Conservation (phyloP, 495 filamentous ascomycete species). For the Rhypophila decipiens region DNA sequence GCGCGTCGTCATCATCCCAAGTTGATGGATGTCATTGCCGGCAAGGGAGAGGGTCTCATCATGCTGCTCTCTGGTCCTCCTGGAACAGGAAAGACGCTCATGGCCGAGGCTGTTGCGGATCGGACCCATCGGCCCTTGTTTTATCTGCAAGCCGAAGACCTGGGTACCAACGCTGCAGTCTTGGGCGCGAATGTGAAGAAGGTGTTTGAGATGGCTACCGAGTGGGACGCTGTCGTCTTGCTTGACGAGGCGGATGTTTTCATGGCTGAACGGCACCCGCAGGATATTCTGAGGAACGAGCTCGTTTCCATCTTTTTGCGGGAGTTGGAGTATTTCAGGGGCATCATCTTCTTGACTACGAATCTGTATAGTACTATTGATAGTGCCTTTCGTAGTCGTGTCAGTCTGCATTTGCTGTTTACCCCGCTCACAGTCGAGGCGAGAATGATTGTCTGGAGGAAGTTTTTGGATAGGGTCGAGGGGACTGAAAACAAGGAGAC, state of each 20-base stretch:
- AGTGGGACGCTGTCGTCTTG: conserved; percentile 48
- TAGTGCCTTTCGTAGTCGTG: conserved; percentile 27
- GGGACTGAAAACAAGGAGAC: background rate
- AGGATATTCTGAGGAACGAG: conserved; percentile 46
- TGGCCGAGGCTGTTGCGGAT: conserved; percentile 50
- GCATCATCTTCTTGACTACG: conserved; percentile 47
- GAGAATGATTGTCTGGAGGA: conserved; percentile 24
- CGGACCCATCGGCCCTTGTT: conserved; percentile 43
- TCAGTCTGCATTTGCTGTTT: conserved; percentile 27
- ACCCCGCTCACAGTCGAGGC: conserved; percentile 20
- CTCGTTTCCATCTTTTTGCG: conserved; percentile 49
- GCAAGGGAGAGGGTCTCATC: conserved; percentile 25
- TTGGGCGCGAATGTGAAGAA: conserved; percentile 45
- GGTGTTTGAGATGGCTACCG: conserved; percentile 45
- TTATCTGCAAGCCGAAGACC: conserved; percentile 47
- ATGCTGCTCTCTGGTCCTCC: conserved; percentile 40
- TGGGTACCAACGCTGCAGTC: conserved; percentile 38
- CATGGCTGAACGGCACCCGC: conserved; percentile 37
- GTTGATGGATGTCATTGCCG: conserved; percentile 17
- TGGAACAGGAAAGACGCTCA: conserved; percentile 55
- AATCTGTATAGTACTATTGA: conserved; percentile 36
- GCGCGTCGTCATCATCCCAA: no score
- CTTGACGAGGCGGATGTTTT: conserved; percentile 50
- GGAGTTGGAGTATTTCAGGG: conserved; percentile 51
- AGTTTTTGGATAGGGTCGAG: conserved; percentile 19